Conservation (phyloP, 2,329 filamentous ascomycete genomes). For the Didymella exigua region DNA sequence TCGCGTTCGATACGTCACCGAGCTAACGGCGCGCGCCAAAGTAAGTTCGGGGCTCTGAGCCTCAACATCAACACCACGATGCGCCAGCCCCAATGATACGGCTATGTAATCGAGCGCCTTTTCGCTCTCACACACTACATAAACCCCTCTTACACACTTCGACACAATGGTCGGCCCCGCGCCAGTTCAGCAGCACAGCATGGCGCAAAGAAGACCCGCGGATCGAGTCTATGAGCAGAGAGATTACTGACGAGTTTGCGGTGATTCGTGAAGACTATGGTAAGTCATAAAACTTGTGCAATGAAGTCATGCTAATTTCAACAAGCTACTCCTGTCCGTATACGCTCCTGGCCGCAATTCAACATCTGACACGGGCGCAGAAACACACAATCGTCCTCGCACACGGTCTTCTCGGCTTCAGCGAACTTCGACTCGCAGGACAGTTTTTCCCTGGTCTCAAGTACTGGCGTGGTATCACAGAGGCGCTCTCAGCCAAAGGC, state of each 20-base stretch:
- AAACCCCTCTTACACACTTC: background rate
- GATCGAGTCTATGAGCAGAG: constrained; percentile 57
- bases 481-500: constrained; percentile 61
- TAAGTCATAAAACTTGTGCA: constrained; percentile 28
- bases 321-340: constrained; percentile 43
- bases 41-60: constrained; percentile 1
- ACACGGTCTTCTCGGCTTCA: constrained; percentile 70
- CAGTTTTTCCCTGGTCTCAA: constrained; percentile 61
- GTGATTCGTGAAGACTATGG: constrained; percentile 63
- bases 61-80: constrained; percentile 25
- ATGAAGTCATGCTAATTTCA: constrained; percentile 20
- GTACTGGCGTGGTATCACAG: constrained; percentile 69
- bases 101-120: constrained; percentile 31
- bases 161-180: constrained; percentile 8
- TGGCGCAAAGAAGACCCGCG: constrained; percentile 53
- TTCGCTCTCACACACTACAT: constrained; percentile 26
- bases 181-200: constrained; percentile 32
- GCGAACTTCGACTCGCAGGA: constrained; percentile 63
- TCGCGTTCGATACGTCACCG: constrained; percentile 32
- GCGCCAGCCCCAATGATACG: constrained; percentile 40
- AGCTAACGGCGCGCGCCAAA: constrained; percentile 14
- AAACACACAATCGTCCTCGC: constrained; percentile 67
- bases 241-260: constrained; percentile 67
- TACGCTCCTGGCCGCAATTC: constrained; percentile 20
- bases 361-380: constrained; percentile 20